Conservation (phyloP, 176 grass and related monocot genomes). For the Juncus effusus region DNA sequence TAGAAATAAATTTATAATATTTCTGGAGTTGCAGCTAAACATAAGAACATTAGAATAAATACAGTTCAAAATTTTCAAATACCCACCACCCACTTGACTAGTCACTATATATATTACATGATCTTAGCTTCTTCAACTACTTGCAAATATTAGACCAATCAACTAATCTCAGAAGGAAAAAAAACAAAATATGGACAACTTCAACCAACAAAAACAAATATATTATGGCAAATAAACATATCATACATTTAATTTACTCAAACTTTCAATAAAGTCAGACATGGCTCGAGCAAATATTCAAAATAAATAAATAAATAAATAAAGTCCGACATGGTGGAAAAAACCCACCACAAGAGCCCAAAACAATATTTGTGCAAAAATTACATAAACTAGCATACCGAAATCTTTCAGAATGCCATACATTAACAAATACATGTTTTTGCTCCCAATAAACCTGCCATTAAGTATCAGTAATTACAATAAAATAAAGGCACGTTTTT, state of each 20-base stretch:
- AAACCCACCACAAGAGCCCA: conserved; percentile 68
- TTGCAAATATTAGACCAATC: not conserved
- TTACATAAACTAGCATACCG: conserved; percentile 76
- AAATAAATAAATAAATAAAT: conserved; percentile 36
- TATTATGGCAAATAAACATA: not conserved
- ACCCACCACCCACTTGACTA: not conserved
- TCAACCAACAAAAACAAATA: not conserved
- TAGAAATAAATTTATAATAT: no score
- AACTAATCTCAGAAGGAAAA: not conserved
- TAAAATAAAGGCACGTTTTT: no score
- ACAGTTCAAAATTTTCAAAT: not conserved
- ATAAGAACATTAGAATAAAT: not conserved
- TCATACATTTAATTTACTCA: conserved; percentile 13
- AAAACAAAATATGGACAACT: not conserved
- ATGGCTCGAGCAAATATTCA: not conserved
- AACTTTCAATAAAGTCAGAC: conserved; percentile 82
- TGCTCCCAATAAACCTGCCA: conserved; percentile 83
- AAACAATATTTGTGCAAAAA: conserved; percentile 82
- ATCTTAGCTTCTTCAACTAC: not conserved
- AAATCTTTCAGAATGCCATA: conserved; percentile 68
- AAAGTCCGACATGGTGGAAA: conserved; percentile 53
- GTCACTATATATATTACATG: no score
- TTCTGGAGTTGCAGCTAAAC: no score
- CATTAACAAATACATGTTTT: conserved; percentile 72
- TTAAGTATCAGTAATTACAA: not conserved